Evolutionary conservation across 2,329 filamentous ascomycete genomes (phyloP), one percentile per base, ranked within the genome.

Genomic region (Orbilia quercus): DNA sequence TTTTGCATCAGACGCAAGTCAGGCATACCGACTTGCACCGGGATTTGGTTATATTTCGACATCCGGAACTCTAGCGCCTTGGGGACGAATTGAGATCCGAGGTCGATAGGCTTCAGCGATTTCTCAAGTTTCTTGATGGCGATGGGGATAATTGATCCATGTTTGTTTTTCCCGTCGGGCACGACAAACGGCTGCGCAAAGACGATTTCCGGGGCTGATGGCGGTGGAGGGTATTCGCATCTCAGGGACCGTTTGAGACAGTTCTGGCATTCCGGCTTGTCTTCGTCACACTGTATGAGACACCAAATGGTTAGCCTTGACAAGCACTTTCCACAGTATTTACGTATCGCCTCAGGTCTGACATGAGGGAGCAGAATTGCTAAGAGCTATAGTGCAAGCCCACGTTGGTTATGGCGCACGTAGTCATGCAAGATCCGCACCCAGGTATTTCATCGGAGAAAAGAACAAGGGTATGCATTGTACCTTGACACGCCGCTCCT

Each of bases 21-120:
- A 11, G 69, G 69, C 69, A 66, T 66, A 50, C 62, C 62, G n/a
- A 74, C 69, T 51, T 74, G 69, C 11, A 66, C 60, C 2, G 67
- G 67, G 16, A 72, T 72, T 45, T 72, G 67, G 47, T 72, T 72
- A 53, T 72, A 72, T 47, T 72, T 72, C 16, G 67, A 72, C 67
- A 72, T 72, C 18, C 67, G 59, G 51, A 72, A 67, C 53, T 74
- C 69, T n/a, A 66, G 28, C 4, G 69, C 62, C 28, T 59, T 58
- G 18, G 67, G 59, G 20, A 72, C 42, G 45, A 64, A 72, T 20
- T 59, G 40, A 20, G 44, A 18, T 12, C 67, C 66, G n/a, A 71
- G 38, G n/a, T 71, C 59, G 34, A 72, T 72, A 3, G 69, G 69
- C 25, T 74, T 74, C 31, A 66, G 48, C 34, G 60, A 66, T 54